These are phyloP conservation scores for Suillus hirtellus DNA, from an alignment of 768 basidiomycete species.

Conservation along the genomic window DNA sequence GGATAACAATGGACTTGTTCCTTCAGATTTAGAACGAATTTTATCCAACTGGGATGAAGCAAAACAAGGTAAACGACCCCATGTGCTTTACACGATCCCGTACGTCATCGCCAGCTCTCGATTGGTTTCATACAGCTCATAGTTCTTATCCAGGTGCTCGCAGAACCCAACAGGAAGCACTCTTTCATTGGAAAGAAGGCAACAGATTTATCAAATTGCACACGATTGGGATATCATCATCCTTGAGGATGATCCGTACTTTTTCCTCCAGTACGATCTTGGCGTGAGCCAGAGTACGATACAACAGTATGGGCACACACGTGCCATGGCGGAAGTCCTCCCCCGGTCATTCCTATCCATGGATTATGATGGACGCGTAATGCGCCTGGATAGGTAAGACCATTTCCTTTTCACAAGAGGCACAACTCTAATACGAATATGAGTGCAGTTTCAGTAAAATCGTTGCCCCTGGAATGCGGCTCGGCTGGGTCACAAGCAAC, in stretches of 20 bases:
- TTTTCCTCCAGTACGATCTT: slow-evolving; percentile 46
- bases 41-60: slow-evolving; percentile 45
- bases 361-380: slow-evolving; percentile 50
- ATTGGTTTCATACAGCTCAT: slow-evolving; percentile 9
- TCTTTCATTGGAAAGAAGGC: slow-evolving; percentile 44
- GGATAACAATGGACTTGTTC: slow-evolving; percentile 51
- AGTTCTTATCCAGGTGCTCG: slow-evolving; percentile 25
- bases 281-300: slow-evolving; percentile 21
- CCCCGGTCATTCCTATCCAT: slow-evolving; percentile 46
- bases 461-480: slow-evolving; percentile 55
- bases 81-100: slow-evolving; percentile 53
- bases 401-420: neutral
- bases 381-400: slow-evolving; percentile 45
- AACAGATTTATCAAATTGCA: slow-evolving; percentile 47
- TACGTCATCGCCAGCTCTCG: slow-evolving; percentile 26
- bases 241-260: slow-evolving; percentile 54
- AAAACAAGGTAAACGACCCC: slow-evolving; percentile 46
- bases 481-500: slow-evolving; percentile 50
- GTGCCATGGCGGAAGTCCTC: slow-evolving; percentile 34
- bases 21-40: slow-evolving; percentile 46
- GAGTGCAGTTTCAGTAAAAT: slow-evolving; percentile 47
- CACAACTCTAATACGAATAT: neutral
- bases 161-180: slow-evolving; percentile 56
- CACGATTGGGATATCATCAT: slow-evolving; percentile 53
- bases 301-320: slow-evolving; percentile 29